Base-by-base conservation (phyloP, 2,329 filamentous ascomycete species). In the Colletotrichum echinochloae region DNA sequence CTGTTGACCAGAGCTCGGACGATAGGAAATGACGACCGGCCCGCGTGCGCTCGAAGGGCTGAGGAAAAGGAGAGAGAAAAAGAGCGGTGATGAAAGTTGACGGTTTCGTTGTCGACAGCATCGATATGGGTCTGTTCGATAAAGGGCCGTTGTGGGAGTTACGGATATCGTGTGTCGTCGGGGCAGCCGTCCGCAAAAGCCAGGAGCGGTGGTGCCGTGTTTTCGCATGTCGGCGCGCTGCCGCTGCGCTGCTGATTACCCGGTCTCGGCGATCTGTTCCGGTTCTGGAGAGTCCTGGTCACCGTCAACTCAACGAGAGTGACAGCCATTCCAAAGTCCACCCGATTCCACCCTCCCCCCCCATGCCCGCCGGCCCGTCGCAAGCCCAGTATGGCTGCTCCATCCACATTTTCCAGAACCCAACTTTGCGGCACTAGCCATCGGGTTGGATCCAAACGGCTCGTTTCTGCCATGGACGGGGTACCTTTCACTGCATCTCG, bases 391-490 rank as follows among this genome's bases (percentile, higher is more conserved):
- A 57, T 44, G 68, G 64, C 57, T 70, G 57, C 67, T 67, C 57
- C 64, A 70, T 63, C 68, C 68, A 70, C 68, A 70, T 68, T 70
- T 70, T 68, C 68, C 64, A 68, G 64, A 70, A 67, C 62, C 52
- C 68, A 70, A 46, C 68, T 52, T 59, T 59, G 68, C 64, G 64
- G 68, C 68, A 59, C 68, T 70, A 70, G 68, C 68, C 64, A 63
- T 26, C n/a, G 23, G 23, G 56, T 55, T 51, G 67, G 67, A 56
- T 62, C 56, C 39, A 41, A 33, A 61, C 28, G 56, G 26, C 30
- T 54, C 20, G 23, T 57, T 57, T 59, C 37, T 56, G 67, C 52
- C 30, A 20, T 46, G 59, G 65, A 70, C 59, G 51, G 68, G 57
- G 67, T 70, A 54, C 64, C 44, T 67, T 57, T 52, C 51, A 49